phyloP scores from a whole-genome alignment of 768 basidiomycete species.

The Tremella fuciformis region DNA sequence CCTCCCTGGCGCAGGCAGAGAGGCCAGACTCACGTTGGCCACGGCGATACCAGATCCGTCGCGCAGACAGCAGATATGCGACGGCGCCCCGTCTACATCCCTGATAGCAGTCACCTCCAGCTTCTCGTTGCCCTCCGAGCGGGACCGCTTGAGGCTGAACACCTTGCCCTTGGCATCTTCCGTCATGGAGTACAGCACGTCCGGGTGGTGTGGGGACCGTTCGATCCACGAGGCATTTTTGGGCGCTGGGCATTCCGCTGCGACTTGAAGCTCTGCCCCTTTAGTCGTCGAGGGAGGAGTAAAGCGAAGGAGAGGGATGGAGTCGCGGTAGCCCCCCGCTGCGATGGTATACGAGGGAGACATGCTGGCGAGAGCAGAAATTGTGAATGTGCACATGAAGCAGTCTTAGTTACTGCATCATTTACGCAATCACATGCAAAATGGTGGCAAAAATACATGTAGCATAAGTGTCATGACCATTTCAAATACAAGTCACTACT shows the following conservation, averaged over 20 bases:
- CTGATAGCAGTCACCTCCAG: constrained; percentile 53
- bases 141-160: constrained; percentile 56
- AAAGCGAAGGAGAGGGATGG: constrained; percentile 65
- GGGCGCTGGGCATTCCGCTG: constrained; percentile 39
- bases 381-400: no score
- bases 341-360: constrained; percentile 41
- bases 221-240: constrained; percentile 70
- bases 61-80: constrained; percentile 25
- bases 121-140: constrained; percentile 55
- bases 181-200: constrained; percentile 62
- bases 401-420: no score
- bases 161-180: constrained; percentile 65
- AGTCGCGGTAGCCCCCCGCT: constrained; percentile 55
- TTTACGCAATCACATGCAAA: no score
- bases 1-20: no score
- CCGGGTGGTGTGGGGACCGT: constrained; percentile 55
- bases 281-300: constrained; percentile 53
- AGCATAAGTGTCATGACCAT: no score
- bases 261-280: constrained; percentile 55
- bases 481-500: no score
- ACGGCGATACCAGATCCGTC: no score
- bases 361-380: no score
- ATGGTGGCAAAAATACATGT: no score
- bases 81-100: constrained; percentile 34
- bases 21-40: no score